These are phyloP conservation scores for Selaginella moellendorffii DNA, from an alignment of 75 land plant species.

Conservation along the genomic window DNA sequence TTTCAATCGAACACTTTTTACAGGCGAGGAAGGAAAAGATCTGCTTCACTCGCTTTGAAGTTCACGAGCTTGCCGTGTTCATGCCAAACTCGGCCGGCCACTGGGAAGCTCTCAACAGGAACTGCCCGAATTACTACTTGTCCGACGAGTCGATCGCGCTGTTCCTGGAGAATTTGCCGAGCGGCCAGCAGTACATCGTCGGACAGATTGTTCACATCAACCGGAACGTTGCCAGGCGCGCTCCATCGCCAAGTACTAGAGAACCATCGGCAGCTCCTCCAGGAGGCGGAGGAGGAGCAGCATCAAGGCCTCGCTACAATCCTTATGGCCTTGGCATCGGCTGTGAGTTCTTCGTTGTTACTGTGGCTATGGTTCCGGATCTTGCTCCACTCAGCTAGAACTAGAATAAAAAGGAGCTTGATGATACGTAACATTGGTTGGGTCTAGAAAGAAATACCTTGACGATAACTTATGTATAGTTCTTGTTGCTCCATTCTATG, in stretches of 20 bases:
- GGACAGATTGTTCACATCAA: slow-evolving; percentile 98
- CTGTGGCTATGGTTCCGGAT: slow-evolving; percentile 95
- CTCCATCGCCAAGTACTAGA: slow-evolving; percentile 3
- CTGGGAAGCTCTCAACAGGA: slow-evolving; percentile 80
- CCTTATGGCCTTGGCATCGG: slow-evolving; percentile 76
- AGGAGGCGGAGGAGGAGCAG: slow-evolving; percentile 10
- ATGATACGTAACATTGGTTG: too few relatives aligned
- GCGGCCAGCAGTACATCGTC: slow-evolving; percentile 62
- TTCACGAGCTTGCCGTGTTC: slow-evolving; percentile 92
- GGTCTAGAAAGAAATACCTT: too few relatives aligned
- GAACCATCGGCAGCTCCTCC: background rate
- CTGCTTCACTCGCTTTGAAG: slow-evolving; percentile 73
- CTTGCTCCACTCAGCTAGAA: too few relatives aligned
- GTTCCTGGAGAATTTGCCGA: slow-evolving; percentile 41
- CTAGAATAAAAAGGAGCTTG: too few relatives aligned
- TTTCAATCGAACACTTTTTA: background rate
- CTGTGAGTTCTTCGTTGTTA: slow-evolving; percentile 77
- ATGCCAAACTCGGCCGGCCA: slow-evolving; percentile 62
- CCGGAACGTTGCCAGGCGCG: slow-evolving; percentile 31
- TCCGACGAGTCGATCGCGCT: slow-evolving; percentile 92
- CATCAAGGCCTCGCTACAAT: slow-evolving; percentile 25
- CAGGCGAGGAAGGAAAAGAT: slow-evolving; percentile 93
- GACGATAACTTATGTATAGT: too few relatives aligned
- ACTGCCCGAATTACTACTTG: slow-evolving; percentile 72
- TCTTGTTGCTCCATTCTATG: too few relatives aligned